phyloP scores from a whole-genome alignment of 2,329 filamentous ascomycete genomes.

The Verticillium nonalfalfae region DNA sequence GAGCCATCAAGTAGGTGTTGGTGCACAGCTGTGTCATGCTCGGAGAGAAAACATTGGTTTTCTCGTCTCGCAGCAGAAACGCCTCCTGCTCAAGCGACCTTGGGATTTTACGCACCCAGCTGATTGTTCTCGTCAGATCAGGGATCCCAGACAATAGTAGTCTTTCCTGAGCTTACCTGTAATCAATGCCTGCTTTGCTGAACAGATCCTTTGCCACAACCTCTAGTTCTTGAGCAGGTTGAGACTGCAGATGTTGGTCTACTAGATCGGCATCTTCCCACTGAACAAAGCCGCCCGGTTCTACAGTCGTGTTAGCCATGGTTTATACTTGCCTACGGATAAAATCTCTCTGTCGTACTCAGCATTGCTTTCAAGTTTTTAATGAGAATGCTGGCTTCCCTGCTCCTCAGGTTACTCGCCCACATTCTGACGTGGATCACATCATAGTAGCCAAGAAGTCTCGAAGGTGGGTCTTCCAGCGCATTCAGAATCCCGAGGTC shows the following conservation, averaged over 20 bases:
- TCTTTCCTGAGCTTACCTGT: neutral
- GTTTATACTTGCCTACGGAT: neutral
- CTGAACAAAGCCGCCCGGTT: neutral
- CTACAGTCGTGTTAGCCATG: neutral
- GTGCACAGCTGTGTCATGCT: neutral
- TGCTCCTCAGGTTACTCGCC: neutral
- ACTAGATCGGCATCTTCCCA: neutral
- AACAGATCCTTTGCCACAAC: neutral
- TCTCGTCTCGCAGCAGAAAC: neutral
- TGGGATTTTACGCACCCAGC: neutral
- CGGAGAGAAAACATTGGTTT: neutral
- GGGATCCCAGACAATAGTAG: no score
- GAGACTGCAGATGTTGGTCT: neutral
- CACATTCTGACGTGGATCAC: neutral
- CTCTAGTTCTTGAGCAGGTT: neutral
- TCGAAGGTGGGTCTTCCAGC: neutral
- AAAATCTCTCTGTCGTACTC: neutral
- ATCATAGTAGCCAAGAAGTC: neutral
- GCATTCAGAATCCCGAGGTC: neutral
- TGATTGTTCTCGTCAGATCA: neutral
- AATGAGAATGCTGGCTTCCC: neutral
- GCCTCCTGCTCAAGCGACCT: neutral
- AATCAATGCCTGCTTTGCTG: neutral
- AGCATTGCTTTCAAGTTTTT: neutral
- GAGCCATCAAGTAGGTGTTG: neutral